A percentile compares a stretch with the other conserved stretches of the same genome.
phyloP scores from a whole-genome alignment of 2,329 filamentous ascomycete species.

The Lecanoromycetidae sp. region DNA sequence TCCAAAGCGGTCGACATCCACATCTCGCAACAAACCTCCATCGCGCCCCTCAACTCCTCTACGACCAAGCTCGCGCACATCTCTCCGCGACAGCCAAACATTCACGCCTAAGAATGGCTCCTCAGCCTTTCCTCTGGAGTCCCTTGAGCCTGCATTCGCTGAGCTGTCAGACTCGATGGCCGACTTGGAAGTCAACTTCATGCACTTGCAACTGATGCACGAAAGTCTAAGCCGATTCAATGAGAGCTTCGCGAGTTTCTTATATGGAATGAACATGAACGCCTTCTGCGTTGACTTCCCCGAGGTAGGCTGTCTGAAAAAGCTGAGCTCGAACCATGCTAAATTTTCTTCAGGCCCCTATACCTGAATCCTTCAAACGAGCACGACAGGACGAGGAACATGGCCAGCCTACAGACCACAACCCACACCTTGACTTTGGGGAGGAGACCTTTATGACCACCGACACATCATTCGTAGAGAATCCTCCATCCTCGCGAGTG shows the following conservation, averaged over 20 bases:
- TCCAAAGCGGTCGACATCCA: slow-evolving; percentile 33
- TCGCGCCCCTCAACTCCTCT: slow-evolving; percentile 86
- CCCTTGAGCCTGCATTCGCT: slow-evolving; percentile 79
- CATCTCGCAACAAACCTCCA: slow-evolving; percentile 48
- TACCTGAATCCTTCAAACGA: slow-evolving; percentile 68
- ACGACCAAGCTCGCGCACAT: slow-evolving; percentile 77
- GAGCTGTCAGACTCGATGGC: slow-evolving; percentile 90
- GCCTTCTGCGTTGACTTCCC: slow-evolving; percentile 97
- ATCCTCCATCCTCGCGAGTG: slow-evolving; percentile 51
- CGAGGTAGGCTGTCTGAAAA: slow-evolving; percentile 47
- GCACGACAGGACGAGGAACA: slow-evolving; percentile 47
- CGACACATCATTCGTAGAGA: slow-evolving; percentile 81
- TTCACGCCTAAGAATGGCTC: slow-evolving; percentile 42
- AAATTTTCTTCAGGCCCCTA: slow-evolving; percentile 50
- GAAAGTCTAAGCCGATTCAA: slow-evolving; percentile 86
- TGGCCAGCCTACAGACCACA: slow-evolving; percentile 3
- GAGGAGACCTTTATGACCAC: slow-evolving; percentile 91
- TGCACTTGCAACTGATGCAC: slow-evolving; percentile 94
- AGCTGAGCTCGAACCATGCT: background rate
- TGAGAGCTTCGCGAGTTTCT: slow-evolving; percentile 88
- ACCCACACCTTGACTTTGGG: slow-evolving; percentile 29
- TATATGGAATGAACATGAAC: slow-evolving; percentile 98
- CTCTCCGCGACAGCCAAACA: slow-evolving; percentile 64
- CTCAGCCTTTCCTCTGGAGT: slow-evolving; percentile 58
- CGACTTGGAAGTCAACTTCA: slow-evolving; percentile 91